These are phyloP conservation scores for Cephaloascus fragrans DNA, from an alignment of 805 yeast genomes.

Conservation along the genomic window DNA sequence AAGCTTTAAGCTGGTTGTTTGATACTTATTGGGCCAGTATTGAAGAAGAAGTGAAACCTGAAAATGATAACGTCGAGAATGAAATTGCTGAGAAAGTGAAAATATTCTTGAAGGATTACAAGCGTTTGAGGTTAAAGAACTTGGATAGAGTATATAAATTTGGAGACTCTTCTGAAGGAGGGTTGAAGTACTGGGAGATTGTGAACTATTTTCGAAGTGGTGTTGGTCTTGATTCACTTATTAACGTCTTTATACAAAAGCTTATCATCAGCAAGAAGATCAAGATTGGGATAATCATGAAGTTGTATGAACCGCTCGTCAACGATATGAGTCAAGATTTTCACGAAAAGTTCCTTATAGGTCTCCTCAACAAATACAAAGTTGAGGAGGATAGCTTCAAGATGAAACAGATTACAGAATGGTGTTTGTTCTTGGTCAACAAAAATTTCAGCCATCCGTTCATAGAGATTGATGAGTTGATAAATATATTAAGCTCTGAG, in stretches of 20 bases:
- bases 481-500: constrained; percentile 1
- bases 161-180: constrained; percentile 33
- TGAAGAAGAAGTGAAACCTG: constrained; percentile 11
- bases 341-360: not conserved
- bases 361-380: not conserved
- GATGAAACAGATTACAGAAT: constrained; percentile 8
- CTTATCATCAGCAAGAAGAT: constrained; percentile 19
- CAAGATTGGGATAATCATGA: constrained; percentile 14
- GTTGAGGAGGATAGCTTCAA: constrained; percentile 3
- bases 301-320: constrained; percentile 17
- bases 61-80: constrained; percentile 8
- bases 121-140: constrained; percentile 39
- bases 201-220: constrained; percentile 14
- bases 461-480: constrained; percentile 10
- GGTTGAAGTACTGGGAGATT: constrained; percentile 31
- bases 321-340: constrained; percentile 7
- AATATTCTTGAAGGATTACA: constrained; percentile 32
- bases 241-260: constrained; percentile 15
- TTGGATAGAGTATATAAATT: constrained; percentile 23
- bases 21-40: constrained; percentile 59
- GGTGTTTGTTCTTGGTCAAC: constrained; percentile 13
- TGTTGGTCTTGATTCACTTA: constrained; percentile 8
- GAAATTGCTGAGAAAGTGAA: constrained; percentile 12
- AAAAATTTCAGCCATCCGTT: constrained; percentile 2
- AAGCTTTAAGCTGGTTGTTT: constrained; percentile 70